Evolutionary conservation across 1,284 basidiomycete genomes (phyloP).

Genomic region (Boletus subluridellus): DNA sequence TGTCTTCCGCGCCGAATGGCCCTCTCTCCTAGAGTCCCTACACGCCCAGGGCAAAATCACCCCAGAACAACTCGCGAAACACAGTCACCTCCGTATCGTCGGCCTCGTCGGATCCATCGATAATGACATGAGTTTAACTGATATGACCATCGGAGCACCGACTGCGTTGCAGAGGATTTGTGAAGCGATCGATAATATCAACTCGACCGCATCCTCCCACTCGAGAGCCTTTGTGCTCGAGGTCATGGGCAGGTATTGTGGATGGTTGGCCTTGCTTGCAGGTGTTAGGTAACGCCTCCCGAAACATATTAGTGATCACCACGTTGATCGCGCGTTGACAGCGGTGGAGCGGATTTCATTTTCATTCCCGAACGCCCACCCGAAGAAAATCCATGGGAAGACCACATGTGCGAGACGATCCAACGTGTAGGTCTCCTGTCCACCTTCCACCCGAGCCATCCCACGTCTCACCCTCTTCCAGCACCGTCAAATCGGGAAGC

Average conservation of each 20-base stretch:
- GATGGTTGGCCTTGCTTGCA: constrained; percentile 93
- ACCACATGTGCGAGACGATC: constrained; percentile 88
- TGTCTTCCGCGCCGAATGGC: constrained; percentile 93
- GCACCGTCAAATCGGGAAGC: constrained; percentile 91
- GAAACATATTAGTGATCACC: neutral
- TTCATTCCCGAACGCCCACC: constrained; percentile 97
- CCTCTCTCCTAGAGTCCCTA: constrained; percentile 71
- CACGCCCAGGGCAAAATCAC: constrained; percentile 71
- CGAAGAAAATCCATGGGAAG: constrained; percentile 76
- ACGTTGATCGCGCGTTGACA: constrained; percentile 31
- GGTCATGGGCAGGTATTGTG: constrained; percentile 98
- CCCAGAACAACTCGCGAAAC: constrained; percentile 63
- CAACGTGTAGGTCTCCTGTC: constrained; percentile 52
- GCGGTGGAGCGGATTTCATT: constrained; percentile 93
- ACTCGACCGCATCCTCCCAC: constrained; percentile 93
- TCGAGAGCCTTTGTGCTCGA: constrained; percentile 98
- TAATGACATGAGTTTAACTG: constrained; percentile 98
- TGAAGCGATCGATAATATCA: constrained; percentile 97
- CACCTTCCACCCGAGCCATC: neutral
- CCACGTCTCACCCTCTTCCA: constrained; percentile 32
- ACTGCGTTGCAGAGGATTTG: constrained; percentile 96
- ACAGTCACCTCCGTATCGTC: constrained; percentile 90
- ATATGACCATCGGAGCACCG: constrained; percentile 93
- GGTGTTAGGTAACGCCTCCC: constrained; percentile 67
- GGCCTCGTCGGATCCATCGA: constrained; percentile 98